Evolutionary conservation across 345 rosid species (phyloP).

Genomic region (Syzygium jambos): DNA sequence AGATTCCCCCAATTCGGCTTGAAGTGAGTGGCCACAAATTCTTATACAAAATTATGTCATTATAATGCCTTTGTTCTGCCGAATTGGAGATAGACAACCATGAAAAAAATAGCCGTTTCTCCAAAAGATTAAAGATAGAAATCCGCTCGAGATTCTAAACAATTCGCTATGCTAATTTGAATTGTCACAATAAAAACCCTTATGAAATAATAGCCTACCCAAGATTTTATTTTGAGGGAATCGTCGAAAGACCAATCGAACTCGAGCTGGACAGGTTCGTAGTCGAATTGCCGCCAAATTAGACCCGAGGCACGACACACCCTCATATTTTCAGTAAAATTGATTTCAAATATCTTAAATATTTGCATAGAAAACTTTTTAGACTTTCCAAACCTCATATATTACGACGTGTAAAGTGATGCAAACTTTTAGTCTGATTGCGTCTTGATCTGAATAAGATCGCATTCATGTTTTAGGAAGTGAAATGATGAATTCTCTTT

Average conservation of each 20-base stretch:
- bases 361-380: neutral
- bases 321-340: neutral
- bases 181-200: neutral
- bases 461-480: accelerated
- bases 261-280: neutral
- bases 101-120: too few species aligned
- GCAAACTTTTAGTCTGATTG: neutral
- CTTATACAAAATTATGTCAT: too few species aligned
- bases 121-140: too few species aligned
- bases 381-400: neutral
- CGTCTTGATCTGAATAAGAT: neutral
- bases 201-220: neutral
- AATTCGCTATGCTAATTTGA: neutral
- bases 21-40: too few species aligned
- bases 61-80: too few species aligned
- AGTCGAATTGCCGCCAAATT: neutral
- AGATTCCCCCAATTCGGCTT: too few species aligned
- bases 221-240: neutral
- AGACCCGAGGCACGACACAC: neutral
- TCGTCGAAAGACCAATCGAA: neutral
- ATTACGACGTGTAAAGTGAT: neutral
- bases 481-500: neutral
- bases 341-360: neutral
- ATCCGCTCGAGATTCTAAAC: too few species aligned
- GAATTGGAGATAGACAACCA: too few species aligned